Evolutionary conservation across 371 early-diverging fungal genomes (phyloP).

Genomic region (Mucor piriformis): DNA sequence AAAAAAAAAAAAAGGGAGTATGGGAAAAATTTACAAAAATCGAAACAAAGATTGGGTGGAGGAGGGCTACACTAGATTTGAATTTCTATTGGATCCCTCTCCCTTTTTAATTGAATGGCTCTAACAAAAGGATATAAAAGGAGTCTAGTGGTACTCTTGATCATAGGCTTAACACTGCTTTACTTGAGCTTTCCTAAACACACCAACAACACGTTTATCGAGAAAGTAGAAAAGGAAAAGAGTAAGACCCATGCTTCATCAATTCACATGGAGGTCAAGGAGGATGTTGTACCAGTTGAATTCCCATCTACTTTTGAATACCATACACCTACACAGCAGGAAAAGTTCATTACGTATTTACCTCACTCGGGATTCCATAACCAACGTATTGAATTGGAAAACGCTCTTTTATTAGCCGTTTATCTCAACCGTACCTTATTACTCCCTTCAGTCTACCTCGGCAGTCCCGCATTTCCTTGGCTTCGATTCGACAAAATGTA

Average conservation of each 20-base stretch:
- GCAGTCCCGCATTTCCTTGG: constrained; percentile 64
- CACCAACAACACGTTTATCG: not conserved
- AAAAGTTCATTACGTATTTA: constrained; percentile 58
- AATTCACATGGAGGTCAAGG: not conserved
- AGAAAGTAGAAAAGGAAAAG: constrained; percentile 3
- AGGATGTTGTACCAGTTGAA: constrained; percentile 15
- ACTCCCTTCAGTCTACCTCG: constrained; percentile 60
- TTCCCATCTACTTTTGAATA: constrained; percentile 22
- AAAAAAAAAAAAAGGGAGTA: not conserved
- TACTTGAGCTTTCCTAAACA: no score
- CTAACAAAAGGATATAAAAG: no score
- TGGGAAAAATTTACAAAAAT: not conserved
- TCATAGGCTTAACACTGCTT: no score
- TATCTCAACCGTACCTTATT: constrained; percentile 62
- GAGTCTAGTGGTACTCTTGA: no score
- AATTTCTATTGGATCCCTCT: no score
- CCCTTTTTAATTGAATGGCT: no score
- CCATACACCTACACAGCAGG: constrained; percentile 9
- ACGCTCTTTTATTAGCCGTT: constrained; percentile 57
- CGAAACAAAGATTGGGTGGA: no score
- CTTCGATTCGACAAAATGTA: constrained; percentile 54
- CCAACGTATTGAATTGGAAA: constrained; percentile 63
- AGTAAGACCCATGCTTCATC: not conserved
- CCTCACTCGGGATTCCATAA: constrained; percentile 72
- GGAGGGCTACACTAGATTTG: no score